Conservation (phyloP, 176 grass and related monocot species). For the Aegilops umbellulata region DNA sequence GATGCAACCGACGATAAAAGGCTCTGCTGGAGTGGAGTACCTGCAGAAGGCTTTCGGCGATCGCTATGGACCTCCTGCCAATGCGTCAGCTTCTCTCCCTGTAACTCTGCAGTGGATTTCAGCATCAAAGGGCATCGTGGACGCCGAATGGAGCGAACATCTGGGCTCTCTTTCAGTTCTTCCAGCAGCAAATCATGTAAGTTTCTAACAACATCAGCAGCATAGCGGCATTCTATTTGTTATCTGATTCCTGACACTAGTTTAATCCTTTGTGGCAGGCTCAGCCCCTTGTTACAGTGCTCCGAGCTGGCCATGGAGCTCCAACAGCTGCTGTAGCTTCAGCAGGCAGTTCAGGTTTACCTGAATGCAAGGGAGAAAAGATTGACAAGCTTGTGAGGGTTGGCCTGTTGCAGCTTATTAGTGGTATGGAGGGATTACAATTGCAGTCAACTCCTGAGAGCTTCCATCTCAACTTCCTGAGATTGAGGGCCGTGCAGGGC, state of each 20-base stretch:
- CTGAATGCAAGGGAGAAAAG: constrained; percentile 79
- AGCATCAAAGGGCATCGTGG: constrained; percentile 21
- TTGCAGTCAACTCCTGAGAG: constrained; percentile 65
- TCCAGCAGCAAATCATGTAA: constrained; percentile 53
- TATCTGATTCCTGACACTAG: neutral
- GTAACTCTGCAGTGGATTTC: constrained; percentile 57
- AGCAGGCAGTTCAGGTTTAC: constrained; percentile 37
- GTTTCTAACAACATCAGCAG: neutral
- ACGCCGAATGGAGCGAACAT: constrained; percentile 78
- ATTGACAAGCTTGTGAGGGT: constrained; percentile 71
- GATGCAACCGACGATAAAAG: constrained; percentile 77
- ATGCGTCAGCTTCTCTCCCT: constrained; percentile 50
- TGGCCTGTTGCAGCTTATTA: constrained; percentile 70
- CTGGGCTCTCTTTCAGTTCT: constrained; percentile 41
- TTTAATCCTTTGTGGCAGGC: constrained; percentile 34
- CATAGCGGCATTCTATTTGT: neutral
- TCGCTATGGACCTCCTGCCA: constrained; percentile 53
- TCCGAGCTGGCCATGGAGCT: constrained; percentile 67
- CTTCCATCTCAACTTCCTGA: constrained; percentile 64
- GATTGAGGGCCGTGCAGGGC: constrained; percentile 69
- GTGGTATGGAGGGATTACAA: constrained; percentile 60
- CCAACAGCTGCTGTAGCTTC: constrained; percentile 31
- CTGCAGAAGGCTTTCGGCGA: constrained; percentile 86
- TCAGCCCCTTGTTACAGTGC: constrained; percentile 52
- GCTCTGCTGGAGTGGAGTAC: constrained; percentile 79